A percentile compares a stretch with the other conserved stretches of the same genome.
Evolutionary conservation across 2,329 filamentous ascomycete species (phyloP).

Genomic region (Colletotrichum costaricense): DNA sequence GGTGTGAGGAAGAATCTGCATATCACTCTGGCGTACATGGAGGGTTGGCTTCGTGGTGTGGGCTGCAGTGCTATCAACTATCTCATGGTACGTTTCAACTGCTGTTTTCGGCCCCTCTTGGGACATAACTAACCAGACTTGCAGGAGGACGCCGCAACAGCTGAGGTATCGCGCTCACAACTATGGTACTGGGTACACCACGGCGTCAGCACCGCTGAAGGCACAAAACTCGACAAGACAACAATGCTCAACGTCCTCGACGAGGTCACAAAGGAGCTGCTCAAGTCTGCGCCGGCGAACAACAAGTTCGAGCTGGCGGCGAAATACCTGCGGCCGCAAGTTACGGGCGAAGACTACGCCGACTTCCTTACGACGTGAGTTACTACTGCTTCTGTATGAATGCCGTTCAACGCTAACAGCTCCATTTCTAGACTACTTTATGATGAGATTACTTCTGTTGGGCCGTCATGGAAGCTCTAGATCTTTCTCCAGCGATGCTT

Average conservation of each 20-base stretch:
- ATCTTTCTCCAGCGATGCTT: too few relatives aligned
- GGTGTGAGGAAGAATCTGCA: constrained; percentile 93
- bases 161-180: constrained; percentile 86
- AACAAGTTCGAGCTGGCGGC: constrained; percentile 37
- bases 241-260: constrained; percentile 82
- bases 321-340: constrained; percentile 22
- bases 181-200: constrained; percentile 87
- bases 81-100: constrained; percentile 67
- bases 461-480: constrained; percentile 4
- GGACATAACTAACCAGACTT: neutral
- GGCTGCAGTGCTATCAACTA: constrained; percentile 93
- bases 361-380: constrained; percentile 34
- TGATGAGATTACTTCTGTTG: neutral
- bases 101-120: neutral
- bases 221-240: constrained; percentile 84
- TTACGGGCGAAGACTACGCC: constrained; percentile 32
- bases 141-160: constrained; percentile 85
- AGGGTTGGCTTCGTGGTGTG: constrained; percentile 90
- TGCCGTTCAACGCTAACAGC: neutral
- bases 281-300: constrained; percentile 20
- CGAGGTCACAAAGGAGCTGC: constrained; percentile 54
- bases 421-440: neutral
- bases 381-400: neutral
- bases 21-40: constrained; percentile 91
- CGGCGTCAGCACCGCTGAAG: constrained; percentile 77